Percentiles rank a stretch among this genome's conserved stretches.
Evolutionary conservation across 805 yeast genomes (phyloP).

Genomic region (Suhomyces pyralidae): DNA sequence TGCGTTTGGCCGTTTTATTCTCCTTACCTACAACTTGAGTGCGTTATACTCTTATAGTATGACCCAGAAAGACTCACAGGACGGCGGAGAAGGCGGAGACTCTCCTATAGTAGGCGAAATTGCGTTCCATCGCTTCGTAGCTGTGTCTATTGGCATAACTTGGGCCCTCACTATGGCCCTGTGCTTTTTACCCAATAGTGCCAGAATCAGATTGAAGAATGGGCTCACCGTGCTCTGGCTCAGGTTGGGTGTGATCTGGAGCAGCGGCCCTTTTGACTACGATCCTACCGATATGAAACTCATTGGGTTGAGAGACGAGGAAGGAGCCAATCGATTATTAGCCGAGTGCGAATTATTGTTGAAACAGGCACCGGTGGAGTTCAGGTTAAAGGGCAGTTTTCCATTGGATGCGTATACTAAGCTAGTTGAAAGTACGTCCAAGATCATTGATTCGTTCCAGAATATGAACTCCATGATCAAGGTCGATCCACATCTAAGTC

Average conservation of each 20-base stretch:
- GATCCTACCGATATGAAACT: slow-evolving; percentile 22
- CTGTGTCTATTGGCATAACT: slow-evolving; percentile 68
- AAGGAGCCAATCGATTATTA: slow-evolving; percentile 53
- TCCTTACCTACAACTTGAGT: slow-evolving; percentile 74
- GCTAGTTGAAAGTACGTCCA: slow-evolving; percentile 55
- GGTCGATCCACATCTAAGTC: slow-evolving; percentile 52
- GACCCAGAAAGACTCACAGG: slow-evolving; percentile 54
- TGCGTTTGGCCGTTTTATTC: slow-evolving; percentile 66
- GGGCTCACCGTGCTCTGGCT: slow-evolving; percentile 73
- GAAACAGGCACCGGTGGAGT: slow-evolving; percentile 72
- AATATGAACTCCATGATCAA: slow-evolving; percentile 67
- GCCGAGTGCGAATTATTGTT: slow-evolving; percentile 57
- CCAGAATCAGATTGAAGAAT: slow-evolving; percentile 61
- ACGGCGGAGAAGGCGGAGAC: slow-evolving; percentile 66
- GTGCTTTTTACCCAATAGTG: slow-evolving; percentile 69
- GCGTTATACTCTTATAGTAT: slow-evolving; percentile 72
- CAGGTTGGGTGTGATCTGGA: slow-evolving; percentile 78
- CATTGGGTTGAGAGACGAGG: slow-evolving; percentile 44
- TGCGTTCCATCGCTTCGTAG: slow-evolving; percentile 72
- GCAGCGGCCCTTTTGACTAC: slow-evolving; percentile 62
- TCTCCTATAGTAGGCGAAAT: slow-evolving; percentile 67
- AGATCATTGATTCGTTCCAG: slow-evolving; percentile 71
- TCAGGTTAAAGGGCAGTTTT: slow-evolving; percentile 71
- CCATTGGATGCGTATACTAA: slow-evolving; percentile 51
- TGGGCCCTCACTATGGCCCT: slow-evolving; percentile 76